Conservation (phyloP, 768 basidiomycete genomes). For the Gloeopeniophorella convolvens region DNA sequence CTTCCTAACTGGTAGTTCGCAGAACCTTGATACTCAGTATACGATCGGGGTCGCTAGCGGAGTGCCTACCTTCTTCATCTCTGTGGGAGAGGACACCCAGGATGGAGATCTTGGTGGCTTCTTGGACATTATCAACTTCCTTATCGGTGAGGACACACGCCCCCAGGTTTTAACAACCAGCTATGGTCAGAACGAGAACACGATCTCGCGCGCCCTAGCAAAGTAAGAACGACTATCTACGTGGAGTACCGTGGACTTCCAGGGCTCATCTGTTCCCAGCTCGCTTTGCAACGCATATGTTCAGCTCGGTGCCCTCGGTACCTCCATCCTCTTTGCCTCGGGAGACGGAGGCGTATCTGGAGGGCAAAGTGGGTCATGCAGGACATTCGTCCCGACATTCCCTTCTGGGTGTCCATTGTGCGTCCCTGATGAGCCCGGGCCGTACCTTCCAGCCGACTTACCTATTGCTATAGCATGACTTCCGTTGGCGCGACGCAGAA, state of each 20-base stretch:
- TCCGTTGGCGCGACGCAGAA: background rate
- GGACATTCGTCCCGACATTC: constrained; percentile 20
- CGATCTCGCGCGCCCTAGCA: constrained; percentile 1
- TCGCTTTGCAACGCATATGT: constrained; percentile 17
- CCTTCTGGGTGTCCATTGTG: constrained; percentile 23
- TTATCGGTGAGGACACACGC: constrained; percentile 7
- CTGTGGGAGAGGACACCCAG: constrained; percentile 21
- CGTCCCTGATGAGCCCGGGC: no score
- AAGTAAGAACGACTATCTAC: constrained; percentile 1
- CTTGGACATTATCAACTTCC: constrained; percentile 17
- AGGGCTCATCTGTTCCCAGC: background rate
- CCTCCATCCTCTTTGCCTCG: constrained; percentile 20
- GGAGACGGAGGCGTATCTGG: constrained; percentile 24
- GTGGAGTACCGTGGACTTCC: background rate
- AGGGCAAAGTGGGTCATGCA: constrained; percentile 13
- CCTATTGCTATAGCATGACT: constrained; percentile 6
- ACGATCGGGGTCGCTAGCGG: constrained; percentile 20
- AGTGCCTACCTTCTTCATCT: constrained; percentile 25
- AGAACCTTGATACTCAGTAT: constrained; percentile 24
- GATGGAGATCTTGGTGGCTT: constrained; percentile 23
- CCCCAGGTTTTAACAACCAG: constrained; percentile 18
- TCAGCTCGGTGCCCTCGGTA: constrained; percentile 17
- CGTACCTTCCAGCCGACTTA: no score
- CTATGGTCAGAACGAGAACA: constrained; percentile 14
- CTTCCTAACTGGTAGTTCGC: no score